Base-by-base conservation (phyloP, 305 asterid species). In the Rubia tinctorum region DNA sequence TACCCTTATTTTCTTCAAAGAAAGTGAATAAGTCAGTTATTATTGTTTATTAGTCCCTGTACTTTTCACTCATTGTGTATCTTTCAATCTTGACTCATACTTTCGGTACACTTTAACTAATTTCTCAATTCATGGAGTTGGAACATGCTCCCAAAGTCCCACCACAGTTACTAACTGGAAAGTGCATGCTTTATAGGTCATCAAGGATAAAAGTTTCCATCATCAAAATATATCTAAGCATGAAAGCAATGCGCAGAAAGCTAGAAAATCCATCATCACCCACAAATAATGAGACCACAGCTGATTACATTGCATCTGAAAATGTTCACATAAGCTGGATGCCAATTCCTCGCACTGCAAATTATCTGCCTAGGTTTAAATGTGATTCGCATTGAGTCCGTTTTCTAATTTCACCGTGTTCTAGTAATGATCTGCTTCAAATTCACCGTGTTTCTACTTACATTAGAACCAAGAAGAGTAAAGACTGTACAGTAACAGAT, bases 161-260 rank as follows among this genome's bases (percentile, higher is more conserved):
- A 42, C 74, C 79, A 55, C 53, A 55, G 40, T 55, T 74, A 68
- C 59, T 34, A 37, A 63, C 47, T 69, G 66, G 70, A 70, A 60
- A 70, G 18, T 18, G 47, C 34, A 25, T 47, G 68, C 45, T 43
- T 64, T 67, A 27, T 67, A 62, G 76, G 20, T 78, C 64, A 69
- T 61, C 67, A 17, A 59, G 1, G 22, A 30, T 23, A 43, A 56
- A 70, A 71, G 62, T 20, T 20, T 55, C 60, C 71, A 76, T 30
- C 67, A 69, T 70, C 43, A 65, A 72, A 76, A 76, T 73, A 72
- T 39, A 80, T 80, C 71, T 76, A 76, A 63, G 78, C 83, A 73
- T 56, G 78, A 72, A 76, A 44, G 40, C 64, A 65, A 20, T 63
- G 66, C 76, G 83, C 78, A 80, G 81, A 80, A 76, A 76, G 81